Conservation (phyloP, 1,284 basidiomycete genomes). For the Puccinia horiana region DNA sequence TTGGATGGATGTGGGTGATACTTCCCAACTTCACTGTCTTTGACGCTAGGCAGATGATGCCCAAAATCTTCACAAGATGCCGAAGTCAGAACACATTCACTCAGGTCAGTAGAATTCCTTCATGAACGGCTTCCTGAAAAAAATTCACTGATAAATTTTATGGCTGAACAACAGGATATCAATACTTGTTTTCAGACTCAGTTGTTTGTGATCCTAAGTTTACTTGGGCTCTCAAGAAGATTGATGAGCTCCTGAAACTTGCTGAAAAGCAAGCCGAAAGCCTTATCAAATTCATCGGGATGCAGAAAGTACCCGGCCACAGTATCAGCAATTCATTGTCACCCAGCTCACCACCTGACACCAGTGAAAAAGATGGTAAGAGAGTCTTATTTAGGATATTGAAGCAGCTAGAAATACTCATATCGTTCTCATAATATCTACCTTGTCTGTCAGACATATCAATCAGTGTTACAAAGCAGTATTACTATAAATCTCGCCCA, state of each 20-base stretch:
- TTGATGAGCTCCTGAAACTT: neutral
- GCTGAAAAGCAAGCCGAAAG: constrained; percentile 9
- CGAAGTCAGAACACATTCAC: constrained; percentile 12
- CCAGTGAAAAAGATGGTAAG: neutral
- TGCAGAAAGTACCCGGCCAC: constrained; percentile 13
- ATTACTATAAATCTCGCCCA: neutral
- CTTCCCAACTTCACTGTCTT: constrained; percentile 5
- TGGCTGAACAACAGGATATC: neutral
- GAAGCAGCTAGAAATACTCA: too few species aligned
- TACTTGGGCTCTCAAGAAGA: neutral
- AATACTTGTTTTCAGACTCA: neutral
- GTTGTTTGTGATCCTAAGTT: neutral
- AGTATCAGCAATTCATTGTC: neutral
- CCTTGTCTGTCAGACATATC: neutral
- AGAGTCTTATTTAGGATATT: too few species aligned
- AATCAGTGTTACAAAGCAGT: neutral
- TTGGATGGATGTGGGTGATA: neutral
- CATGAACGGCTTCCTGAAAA: neutral
- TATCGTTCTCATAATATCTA: too few species aligned
- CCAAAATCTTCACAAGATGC: constrained; percentile 19
- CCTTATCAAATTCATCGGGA: neutral
- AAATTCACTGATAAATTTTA: too few species aligned
- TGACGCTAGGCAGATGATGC: neutral
- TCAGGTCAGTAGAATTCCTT: neutral
- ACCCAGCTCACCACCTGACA: neutral